These are phyloP conservation scores for Pilasporangium apinafurcum DNA, from an alignment of 352 stramenopile species.

Conservation along the genomic window DNA sequence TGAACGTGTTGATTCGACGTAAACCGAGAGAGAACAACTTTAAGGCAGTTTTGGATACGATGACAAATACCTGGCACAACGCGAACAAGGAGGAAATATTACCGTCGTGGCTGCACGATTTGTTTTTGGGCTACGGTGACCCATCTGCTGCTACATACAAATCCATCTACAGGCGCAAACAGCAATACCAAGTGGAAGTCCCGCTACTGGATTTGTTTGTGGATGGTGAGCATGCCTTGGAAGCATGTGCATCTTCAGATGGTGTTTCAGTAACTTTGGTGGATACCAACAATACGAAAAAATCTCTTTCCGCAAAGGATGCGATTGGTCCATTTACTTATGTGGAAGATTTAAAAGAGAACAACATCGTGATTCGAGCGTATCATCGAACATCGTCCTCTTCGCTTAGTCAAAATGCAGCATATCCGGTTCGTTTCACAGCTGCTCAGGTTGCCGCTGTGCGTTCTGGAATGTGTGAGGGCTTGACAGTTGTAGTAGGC, in stretches of 20 bases:
- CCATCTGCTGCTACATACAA: constrained; percentile 74
- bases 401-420: not conserved
- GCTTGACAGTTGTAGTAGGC: constrained; percentile 93
- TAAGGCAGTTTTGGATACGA: constrained; percentile 91
- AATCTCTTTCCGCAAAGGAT: constrained; percentile 19
- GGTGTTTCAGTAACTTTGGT: constrained; percentile 16
- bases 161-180: constrained; percentile 39
- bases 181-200: constrained; percentile 21
- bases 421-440: constrained; percentile 87
- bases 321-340: constrained; percentile 46
- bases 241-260: constrained; percentile 13
- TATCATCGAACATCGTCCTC: constrained; percentile 7
- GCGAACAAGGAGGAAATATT: constrained; percentile 45
- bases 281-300: constrained; percentile 21
- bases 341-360: constrained; percentile 24
- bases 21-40: constrained; percentile 93
- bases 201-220: constrained; percentile 35
- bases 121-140: constrained; percentile 94
- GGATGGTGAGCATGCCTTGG: constrained; percentile 38
- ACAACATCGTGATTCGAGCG: constrained; percentile 26
- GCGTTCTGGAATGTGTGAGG: constrained; percentile 86
- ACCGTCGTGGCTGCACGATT: constrained; percentile 91
- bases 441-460: constrained; percentile 90
- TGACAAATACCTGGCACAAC: constrained; percentile 23
- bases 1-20: constrained; percentile 93